Evolutionary conservation across 192 early-diverging fungal genomes (phyloP).

Genomic region (Linnemannia exigua): DNA sequence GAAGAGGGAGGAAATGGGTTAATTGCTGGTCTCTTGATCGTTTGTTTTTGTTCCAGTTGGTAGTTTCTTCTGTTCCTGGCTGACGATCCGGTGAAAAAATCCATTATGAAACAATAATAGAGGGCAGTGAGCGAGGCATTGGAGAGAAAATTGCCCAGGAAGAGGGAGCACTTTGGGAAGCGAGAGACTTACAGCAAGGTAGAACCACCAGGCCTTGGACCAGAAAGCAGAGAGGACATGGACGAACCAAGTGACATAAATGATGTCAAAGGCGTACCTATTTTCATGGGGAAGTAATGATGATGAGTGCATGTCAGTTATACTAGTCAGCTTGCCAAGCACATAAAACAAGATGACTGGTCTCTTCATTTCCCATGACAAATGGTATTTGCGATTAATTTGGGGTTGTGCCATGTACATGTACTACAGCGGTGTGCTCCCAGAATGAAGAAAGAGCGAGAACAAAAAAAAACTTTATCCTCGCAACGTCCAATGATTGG

Average conservation of each 20-base stretch:
- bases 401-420: background rate
- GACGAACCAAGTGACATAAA: constrained; percentile 87
- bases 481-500: background rate
- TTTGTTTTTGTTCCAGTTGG: background rate
- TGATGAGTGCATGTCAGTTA: background rate
- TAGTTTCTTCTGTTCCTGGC: background rate
- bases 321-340: constrained; percentile 8
- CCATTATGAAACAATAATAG: background rate
- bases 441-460: background rate
- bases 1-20: background rate
- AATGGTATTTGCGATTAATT: constrained; percentile 42
- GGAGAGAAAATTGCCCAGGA: background rate
- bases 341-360: background rate
- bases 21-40: background rate
- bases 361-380: constrained; percentile 55
- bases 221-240: constrained; percentile 75
- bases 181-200: constrained; percentile 58
- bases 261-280: constrained; percentile 89
- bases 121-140: background rate
- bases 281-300: constrained; percentile 24
- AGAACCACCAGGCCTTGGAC: constrained; percentile 66
- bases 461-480: constrained; percentile 10
- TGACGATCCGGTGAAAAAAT: background rate
- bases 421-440: constrained; percentile 26
- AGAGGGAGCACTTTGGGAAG: too few species aligned